Evolutionary conservation across 2,329 filamentous ascomycete species (phyloP).

Genomic region (Aotearoamyces nothofagi): DNA sequence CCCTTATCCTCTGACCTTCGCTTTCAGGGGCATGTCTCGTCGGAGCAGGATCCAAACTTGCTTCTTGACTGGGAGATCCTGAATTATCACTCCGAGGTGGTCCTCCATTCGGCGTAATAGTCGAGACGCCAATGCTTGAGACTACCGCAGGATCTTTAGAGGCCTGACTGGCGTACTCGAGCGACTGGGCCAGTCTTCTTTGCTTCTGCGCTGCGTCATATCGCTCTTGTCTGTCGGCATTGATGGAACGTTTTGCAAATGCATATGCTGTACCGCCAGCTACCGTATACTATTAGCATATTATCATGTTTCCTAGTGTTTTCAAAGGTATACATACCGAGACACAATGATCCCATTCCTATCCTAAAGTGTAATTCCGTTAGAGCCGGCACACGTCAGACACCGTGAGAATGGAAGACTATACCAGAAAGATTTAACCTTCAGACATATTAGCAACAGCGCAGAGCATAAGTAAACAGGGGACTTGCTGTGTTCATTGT

Average conservation of each 20-base stretch:
- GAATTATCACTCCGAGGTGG: constrained; percentile 42
- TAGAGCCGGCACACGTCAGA: background rate
- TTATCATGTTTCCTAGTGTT: background rate
- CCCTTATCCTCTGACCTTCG: constrained; percentile 47
- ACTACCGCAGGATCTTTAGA: constrained; percentile 21
- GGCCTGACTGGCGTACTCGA: constrained; percentile 31
- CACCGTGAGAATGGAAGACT: background rate
- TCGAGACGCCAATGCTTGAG: constrained; percentile 18
- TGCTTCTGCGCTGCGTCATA: constrained; percentile 47
- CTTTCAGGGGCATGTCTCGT: constrained; percentile 66
- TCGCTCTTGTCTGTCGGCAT: constrained; percentile 66
- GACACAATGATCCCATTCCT: constrained; percentile 81
- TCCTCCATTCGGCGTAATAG: constrained; percentile 21
- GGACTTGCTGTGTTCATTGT: background rate
- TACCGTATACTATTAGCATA: constrained; percentile 22
- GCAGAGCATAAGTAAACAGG: background rate
- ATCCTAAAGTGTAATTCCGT: constrained; percentile 42
- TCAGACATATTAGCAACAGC: background rate
- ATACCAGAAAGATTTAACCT: constrained; percentile 2
- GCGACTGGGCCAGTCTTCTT: constrained; percentile 38
- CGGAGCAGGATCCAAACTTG: constrained; percentile 66
- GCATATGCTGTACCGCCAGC: constrained; percentile 87
- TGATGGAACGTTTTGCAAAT: constrained; percentile 91
- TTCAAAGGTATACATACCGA: constrained; percentile 46
- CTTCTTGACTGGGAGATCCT: constrained; percentile 55